Conservation (phyloP, 2,329 filamentous ascomycete species). For the Venturia carpophila region DNA sequence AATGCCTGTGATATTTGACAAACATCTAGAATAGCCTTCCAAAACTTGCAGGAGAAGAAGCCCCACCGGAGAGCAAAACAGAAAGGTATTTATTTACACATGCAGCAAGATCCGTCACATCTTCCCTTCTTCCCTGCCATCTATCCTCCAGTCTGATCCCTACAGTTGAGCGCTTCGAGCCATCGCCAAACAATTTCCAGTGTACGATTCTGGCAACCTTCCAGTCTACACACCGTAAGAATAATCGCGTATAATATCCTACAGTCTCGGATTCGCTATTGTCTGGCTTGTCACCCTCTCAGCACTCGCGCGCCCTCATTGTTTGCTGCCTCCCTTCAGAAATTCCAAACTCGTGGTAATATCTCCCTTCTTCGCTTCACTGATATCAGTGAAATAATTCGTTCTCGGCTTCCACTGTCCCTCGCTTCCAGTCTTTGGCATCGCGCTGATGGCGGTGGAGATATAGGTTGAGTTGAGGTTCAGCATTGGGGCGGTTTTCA, state of each 20-base stretch:
- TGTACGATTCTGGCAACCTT: neutral
- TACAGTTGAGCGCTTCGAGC: constrained; percentile 1
- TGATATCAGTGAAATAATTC: constrained; percentile 39
- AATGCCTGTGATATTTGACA: too few relatives aligned
- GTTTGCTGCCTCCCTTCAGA: constrained; percentile 12
- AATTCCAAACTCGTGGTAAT: constrained; percentile 36
- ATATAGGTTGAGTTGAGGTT: constrained; percentile 47
- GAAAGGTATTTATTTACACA: neutral
- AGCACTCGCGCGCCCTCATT: constrained; percentile 12
- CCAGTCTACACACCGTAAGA: neutral
- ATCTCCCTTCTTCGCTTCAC: constrained; percentile 36
- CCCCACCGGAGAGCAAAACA: neutral
- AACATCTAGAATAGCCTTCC: too few relatives aligned
- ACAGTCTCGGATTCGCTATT: neutral
- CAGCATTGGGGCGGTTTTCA: constrained; percentile 36
- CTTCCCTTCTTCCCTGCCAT: neutral
- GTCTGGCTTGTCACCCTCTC: neutral
- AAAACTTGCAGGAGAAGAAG: too few relatives aligned
- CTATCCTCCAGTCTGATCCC: neutral
- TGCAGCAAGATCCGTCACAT: neutral
- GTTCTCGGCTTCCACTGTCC: constrained; percentile 25
- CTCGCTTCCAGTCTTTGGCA: constrained; percentile 42
- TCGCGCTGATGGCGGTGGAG: constrained; percentile 31
- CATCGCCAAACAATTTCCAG: constrained; percentile 1
- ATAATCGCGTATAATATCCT: neutral